Percentiles rank a stretch among this genome's conserved stretches.
phyloP scores from a whole-genome alignment of 73 alveolate species.

The Breviolum minutum region DNA sequence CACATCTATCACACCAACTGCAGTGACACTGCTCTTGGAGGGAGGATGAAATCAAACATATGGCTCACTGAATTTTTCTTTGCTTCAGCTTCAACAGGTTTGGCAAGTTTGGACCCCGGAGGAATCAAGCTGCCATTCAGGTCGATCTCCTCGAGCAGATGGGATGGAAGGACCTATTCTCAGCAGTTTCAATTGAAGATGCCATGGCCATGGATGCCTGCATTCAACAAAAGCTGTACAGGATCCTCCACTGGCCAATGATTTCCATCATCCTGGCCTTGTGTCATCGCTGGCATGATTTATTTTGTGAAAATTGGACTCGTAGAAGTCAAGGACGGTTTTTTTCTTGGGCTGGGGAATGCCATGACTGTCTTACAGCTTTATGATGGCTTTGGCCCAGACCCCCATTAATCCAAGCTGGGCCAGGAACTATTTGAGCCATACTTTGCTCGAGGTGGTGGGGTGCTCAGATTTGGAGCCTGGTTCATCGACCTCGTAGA shows the following conservation, averaged over 20 bases:
- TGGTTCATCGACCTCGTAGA: not conserved
- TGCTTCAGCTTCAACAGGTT: too few species aligned
- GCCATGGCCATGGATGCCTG: not conserved
- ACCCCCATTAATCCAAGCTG: too few species aligned
- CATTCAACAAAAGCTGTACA: not conserved
- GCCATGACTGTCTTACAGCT: too few species aligned
- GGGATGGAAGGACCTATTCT: slow-evolving; percentile 30
- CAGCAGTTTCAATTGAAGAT: not conserved
- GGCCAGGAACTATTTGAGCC: slow-evolving; percentile 75
- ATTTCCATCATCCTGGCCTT: slow-evolving; percentile 82
- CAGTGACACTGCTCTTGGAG: too few species aligned
- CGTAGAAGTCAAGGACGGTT: not conserved
- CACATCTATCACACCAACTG: too few species aligned
- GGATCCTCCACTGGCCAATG: slow-evolving; percentile 86
- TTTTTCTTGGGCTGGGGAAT: not conserved
- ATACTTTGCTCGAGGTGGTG: slow-evolving; percentile 75
- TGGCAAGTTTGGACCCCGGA: too few species aligned
- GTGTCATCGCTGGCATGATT: slow-evolving; percentile 29
- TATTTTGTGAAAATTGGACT: not conserved
- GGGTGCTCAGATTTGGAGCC: not conserved
- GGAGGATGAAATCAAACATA: too few species aligned
- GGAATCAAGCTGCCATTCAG: not conserved
- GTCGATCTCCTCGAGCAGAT: slow-evolving; percentile 75
- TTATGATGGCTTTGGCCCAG: too few species aligned
- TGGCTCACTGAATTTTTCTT: too few species aligned